These are phyloP conservation scores for Cryptococcus hybrid DNA, from an alignment of 1,284 basidiomycete genomes.

Conservation along the genomic window DNA sequence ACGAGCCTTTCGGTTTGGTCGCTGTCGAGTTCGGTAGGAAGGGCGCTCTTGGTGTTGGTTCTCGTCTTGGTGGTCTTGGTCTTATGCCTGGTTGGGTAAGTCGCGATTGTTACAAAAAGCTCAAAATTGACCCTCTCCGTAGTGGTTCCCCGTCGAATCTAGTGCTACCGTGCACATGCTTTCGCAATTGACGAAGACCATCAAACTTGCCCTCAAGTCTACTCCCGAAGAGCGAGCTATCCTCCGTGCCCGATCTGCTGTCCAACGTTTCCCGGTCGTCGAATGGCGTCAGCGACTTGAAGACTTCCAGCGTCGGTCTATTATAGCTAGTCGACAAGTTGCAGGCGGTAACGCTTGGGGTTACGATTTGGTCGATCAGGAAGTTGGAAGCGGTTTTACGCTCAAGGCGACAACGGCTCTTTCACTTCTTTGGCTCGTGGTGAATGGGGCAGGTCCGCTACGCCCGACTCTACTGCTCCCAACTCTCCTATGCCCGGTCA, in stretches of 20 bases:
- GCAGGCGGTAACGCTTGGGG: slow-evolving; percentile 73
- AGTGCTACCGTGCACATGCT: slow-evolving; percentile 87
- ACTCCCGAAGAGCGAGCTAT: slow-evolving; percentile 85
- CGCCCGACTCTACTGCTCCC: slow-evolving; percentile 41
- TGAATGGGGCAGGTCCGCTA: slow-evolving; percentile 52
- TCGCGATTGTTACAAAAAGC: slow-evolving; percentile 19
- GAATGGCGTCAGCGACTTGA: slow-evolving; percentile 94
- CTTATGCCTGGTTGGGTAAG: slow-evolving; percentile 94
- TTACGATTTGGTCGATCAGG: slow-evolving; percentile 39
- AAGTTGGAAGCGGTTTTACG: slow-evolving; percentile 24
- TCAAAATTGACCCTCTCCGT: slow-evolving; percentile 8
- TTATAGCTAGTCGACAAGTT: slow-evolving; percentile 63
- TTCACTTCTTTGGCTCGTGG: slow-evolving; percentile 29
- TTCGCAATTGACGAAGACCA: slow-evolving; percentile 89
- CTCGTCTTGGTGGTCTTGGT: slow-evolving; percentile 86
- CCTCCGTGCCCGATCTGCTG: slow-evolving; percentile 82
- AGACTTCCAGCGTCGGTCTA: slow-evolving; percentile 86
- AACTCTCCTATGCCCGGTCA: slow-evolving; percentile 34
- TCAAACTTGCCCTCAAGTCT: slow-evolving; percentile 88
- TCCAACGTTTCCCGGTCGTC: slow-evolving; percentile 92
- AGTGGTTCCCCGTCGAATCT: slow-evolving; percentile 96
- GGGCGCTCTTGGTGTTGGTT: slow-evolving; percentile 89
- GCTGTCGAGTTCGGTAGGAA: slow-evolving; percentile 94
- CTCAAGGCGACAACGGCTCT: slow-evolving; percentile 30
- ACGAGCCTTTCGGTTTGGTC: slow-evolving; percentile 91